phyloP scores from a whole-genome alignment of 148 eudicot species.

The Rhododendron ovatum region DNA sequence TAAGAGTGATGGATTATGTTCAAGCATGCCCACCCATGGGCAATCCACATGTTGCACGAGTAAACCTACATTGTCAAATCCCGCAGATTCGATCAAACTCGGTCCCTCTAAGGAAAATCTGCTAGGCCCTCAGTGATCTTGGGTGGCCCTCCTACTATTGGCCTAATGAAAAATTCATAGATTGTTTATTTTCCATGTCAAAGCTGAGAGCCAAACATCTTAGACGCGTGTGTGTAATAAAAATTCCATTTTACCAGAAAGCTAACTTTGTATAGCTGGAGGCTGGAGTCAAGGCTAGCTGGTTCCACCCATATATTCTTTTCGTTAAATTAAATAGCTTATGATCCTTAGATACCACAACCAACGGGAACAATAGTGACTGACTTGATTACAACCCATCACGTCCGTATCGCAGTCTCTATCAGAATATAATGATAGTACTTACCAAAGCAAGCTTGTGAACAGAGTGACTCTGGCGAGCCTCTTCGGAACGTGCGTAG shows the following conservation, averaged over 20 bases:
- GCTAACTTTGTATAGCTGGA: not conserved
- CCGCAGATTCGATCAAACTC: not conserved
- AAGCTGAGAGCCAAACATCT: not conserved
- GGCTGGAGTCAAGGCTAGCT: not conserved
- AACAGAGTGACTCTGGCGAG: constrained; percentile 88
- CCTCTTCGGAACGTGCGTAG: constrained; percentile 95
- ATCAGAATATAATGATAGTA: not conserved
- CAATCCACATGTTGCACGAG: not conserved
- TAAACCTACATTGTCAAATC: not conserved
- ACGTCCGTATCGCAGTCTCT: not conserved
- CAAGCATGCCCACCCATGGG: not conserved
- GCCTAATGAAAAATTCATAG: not conserved
- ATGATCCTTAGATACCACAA: not conserved
- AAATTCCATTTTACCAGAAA: not conserved
- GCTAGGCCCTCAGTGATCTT: not conserved
- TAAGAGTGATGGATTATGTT: not conserved
- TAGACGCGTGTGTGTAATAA: not conserved
- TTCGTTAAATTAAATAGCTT: not conserved
- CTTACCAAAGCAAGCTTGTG: constrained; percentile 92
- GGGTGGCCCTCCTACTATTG: not conserved
- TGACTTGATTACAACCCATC: not conserved
- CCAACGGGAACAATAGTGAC: not conserved
- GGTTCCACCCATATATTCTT: not conserved
- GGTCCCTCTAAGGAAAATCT: not conserved
- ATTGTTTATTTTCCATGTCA: not conserved